Conservation (phyloP, 1,284 basidiomycete species). For the Fomitopsis schrenkii region DNA sequence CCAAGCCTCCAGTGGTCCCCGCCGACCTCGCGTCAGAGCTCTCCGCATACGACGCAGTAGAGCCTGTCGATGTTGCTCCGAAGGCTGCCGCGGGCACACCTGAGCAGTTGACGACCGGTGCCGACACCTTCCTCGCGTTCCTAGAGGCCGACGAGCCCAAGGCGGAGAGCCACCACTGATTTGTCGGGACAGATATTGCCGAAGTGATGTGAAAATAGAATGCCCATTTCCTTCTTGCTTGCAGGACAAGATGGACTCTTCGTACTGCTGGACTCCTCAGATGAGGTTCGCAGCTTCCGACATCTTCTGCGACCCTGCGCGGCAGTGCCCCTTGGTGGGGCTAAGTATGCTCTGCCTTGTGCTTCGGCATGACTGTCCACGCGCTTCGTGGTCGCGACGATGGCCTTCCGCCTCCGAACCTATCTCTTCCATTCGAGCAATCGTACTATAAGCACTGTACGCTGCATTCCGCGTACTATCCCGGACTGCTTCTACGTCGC, state of each 20-base stretch:
- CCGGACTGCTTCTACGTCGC: too few relatives aligned
- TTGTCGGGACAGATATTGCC: background rate
- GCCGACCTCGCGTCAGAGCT: slow-evolving; percentile 81
- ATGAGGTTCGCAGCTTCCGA: too few relatives aligned
- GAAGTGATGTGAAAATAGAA: slow-evolving; percentile 7
- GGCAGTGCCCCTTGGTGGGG: too few relatives aligned
- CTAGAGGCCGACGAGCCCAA: slow-evolving; percentile 59
- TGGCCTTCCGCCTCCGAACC: too few relatives aligned
- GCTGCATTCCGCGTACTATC: too few relatives aligned
- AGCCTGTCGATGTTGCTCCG: slow-evolving; percentile 52
- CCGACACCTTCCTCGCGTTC: slow-evolving; percentile 57
- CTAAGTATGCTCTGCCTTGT: too few relatives aligned
- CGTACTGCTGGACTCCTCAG: too few relatives aligned
- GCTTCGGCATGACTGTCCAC: too few relatives aligned
- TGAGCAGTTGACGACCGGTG: slow-evolving; percentile 37
- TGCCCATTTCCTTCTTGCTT: background rate
- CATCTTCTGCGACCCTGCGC: too few relatives aligned
- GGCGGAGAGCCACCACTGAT: slow-evolving; percentile 48
- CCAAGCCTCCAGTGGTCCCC: slow-evolving; percentile 69
- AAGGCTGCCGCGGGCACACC: slow-evolving; percentile 24
- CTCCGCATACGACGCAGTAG: slow-evolving; percentile 72
- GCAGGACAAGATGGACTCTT: background rate
- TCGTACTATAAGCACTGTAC: too few relatives aligned
- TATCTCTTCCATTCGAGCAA: too few relatives aligned
- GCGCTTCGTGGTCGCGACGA: too few relatives aligned